These are phyloP conservation scores for Periconia digitata DNA, from an alignment of 2,329 filamentous ascomycete genomes.

Conservation along the genomic window DNA sequence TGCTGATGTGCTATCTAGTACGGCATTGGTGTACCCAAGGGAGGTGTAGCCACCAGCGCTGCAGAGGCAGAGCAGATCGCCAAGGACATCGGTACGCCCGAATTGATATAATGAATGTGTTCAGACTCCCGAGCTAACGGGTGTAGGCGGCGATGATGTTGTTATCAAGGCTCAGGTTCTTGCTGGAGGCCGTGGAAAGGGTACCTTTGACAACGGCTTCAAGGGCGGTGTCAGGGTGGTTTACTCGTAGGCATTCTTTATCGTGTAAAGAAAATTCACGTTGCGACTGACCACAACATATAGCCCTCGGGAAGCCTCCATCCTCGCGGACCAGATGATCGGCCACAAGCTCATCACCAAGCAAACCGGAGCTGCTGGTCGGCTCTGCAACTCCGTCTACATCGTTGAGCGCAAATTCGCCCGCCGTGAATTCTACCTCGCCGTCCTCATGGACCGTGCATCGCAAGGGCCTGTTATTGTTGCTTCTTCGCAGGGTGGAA, in stretches of 20 bases:
- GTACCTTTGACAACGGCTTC: slow-evolving; percentile 95
- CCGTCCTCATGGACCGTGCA: slow-evolving; percentile 95
- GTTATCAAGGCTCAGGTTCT: slow-evolving; percentile 99
- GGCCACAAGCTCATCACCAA: slow-evolving; percentile 99
- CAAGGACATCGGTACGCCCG: slow-evolving; percentile 74
- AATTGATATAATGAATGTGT: slow-evolving; percentile 13
- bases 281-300: slow-evolving; percentile 15
- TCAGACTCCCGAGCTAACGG: slow-evolving; percentile 29
- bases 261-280: slow-evolving; percentile 1
- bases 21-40: slow-evolving; percentile 90
- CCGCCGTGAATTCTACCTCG: slow-evolving; percentile 97
- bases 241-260: slow-evolving; percentile 69
- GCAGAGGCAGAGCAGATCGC: slow-evolving; percentile 91
- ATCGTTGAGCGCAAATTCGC: slow-evolving; percentile 99
- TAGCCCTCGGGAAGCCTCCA: slow-evolving; percentile 84
- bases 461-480: slow-evolving; percentile 93
- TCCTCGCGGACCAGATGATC: slow-evolving; percentile 99
- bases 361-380: slow-evolving; percentile 92
- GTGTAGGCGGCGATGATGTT: slow-evolving; percentile 78
- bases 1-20: slow-evolving; percentile 62
- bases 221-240: slow-evolving; percentile 99
- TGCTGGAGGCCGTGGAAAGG: slow-evolving; percentile 96
- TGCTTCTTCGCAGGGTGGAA: slow-evolving; percentile 95
- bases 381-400: slow-evolving; percentile 96
- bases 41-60: slow-evolving; percentile 77